These are phyloP conservation scores for Cephaloascus fragrans DNA, from an alignment of 805 yeast genomes.

Conservation along the genomic window DNA sequence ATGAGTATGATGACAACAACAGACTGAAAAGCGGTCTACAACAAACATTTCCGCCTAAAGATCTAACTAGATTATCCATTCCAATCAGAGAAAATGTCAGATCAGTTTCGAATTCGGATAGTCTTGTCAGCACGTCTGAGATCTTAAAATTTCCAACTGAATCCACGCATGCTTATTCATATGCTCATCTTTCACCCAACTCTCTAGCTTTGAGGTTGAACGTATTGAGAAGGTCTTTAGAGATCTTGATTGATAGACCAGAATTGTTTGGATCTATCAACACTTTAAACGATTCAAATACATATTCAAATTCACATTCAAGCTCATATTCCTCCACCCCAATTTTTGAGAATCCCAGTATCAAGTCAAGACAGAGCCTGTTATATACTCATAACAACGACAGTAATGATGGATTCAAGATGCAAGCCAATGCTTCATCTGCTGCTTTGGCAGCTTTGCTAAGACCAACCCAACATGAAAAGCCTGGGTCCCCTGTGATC, in stretches of 20 bases:
- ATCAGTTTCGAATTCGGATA: neutral
- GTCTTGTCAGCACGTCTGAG: constrained; percentile 13
- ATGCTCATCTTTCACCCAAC: constrained; percentile 74
- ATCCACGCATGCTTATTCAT: constrained; percentile 78
- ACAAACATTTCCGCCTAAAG: neutral
- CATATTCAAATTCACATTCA: too few relatives aligned
- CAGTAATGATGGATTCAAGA: constrained; percentile 14
- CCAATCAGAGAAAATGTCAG: neutral
- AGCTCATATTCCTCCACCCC: neutral
- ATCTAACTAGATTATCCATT: neutral
- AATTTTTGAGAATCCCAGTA: neutral
- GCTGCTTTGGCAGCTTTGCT: constrained; percentile 38
- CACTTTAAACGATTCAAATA: neutral
- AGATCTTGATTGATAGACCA: constrained; percentile 62
- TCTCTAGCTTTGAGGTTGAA: constrained; percentile 67
- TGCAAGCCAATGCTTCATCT: constrained; percentile 33
- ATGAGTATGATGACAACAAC: neutral
- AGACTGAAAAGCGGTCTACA: neutral
- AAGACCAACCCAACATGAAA: constrained; percentile 16
- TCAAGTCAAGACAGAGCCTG: neutral
- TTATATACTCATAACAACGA: neutral
- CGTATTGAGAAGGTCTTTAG: constrained; percentile 67
- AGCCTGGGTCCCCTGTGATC: constrained; percentile 25
- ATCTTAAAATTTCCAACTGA: constrained; percentile 62
- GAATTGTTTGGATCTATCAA: constrained; percentile 23